Evolutionary conservation across 805 yeast species (phyloP).

Genomic region (Torulaspora delbrueckii): DNA sequence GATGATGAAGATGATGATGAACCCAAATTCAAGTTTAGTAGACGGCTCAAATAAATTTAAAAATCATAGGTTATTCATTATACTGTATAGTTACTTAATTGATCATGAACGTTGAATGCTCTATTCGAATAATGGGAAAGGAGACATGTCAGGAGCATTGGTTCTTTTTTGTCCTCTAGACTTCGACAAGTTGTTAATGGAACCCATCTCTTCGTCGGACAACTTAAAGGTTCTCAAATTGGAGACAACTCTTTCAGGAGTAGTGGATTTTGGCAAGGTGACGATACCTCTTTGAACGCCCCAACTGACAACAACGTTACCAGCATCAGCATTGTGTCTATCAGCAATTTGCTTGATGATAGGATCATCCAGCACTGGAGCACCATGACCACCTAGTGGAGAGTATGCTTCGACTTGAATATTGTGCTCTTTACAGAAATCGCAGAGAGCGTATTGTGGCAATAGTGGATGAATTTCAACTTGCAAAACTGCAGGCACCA

Average conservation of each 20-base stretch:
- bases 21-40: constrained; percentile 36
- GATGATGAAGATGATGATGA: constrained; percentile 33
- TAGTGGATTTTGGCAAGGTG: constrained; percentile 48
- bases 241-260: constrained; percentile 40
- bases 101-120: background rate
- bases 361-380: constrained; percentile 47
- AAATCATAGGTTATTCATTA: background rate
- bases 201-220: constrained; percentile 36
- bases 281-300: constrained; percentile 51
- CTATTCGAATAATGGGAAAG: constrained; percentile 21
- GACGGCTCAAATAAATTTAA: constrained; percentile 13
- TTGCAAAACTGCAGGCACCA: constrained; percentile 69
- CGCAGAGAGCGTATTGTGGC: constrained; percentile 57
- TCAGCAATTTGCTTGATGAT: constrained; percentile 42
- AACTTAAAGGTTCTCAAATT: constrained; percentile 34
- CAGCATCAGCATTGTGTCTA: constrained; percentile 40
- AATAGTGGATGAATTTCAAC: constrained; percentile 71
- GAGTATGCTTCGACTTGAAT: constrained; percentile 69
- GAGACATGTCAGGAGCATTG: constrained; percentile 25
- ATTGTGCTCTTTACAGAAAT: constrained; percentile 47
- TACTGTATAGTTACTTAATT: background rate
- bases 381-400: constrained; percentile 61
- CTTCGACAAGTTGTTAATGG: constrained; percentile 29
- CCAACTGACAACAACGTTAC: constrained; percentile 55
- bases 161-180: constrained; percentile 32